Evolutionary conservation across 106 monocot species (phyloP).

Genomic region (Allium sativum): DNA sequence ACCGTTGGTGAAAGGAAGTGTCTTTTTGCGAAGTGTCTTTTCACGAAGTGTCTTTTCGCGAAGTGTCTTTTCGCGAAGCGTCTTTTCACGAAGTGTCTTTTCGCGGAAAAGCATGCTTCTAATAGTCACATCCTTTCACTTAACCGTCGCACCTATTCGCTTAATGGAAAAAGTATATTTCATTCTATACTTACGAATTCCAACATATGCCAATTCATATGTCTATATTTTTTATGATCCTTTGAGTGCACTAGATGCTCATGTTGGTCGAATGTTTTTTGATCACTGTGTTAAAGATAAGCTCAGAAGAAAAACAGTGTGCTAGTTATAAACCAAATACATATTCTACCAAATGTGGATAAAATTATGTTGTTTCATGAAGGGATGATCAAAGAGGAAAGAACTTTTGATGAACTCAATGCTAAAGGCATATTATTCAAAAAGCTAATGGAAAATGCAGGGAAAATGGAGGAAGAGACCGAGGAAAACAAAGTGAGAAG

Average conservation of each 20-base stretch:
- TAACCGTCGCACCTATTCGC: too few relatives aligned
- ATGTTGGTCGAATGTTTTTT: constrained; percentile 99
- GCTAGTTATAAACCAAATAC: constrained; percentile 96
- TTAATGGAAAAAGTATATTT: too few relatives aligned
- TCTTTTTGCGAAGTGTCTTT: too few relatives aligned
- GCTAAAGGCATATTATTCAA: constrained; percentile 58
- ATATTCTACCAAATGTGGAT: constrained; percentile 96
- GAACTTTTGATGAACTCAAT: constrained; percentile 90
- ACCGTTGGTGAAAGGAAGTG: too few relatives aligned
- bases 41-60: too few relatives aligned
- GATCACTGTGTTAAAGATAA: constrained; percentile 92
- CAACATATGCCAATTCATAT: constrained; percentile 93
- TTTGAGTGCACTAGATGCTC: constrained; percentile 97
- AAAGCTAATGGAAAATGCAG: constrained; percentile 99
- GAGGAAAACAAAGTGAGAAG: constrained; percentile 40
- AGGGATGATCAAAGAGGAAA: constrained; percentile 86
- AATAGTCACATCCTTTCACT: too few relatives aligned
- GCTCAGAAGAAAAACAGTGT: constrained; percentile 78
- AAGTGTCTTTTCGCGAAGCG: too few relatives aligned
- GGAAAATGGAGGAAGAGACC: constrained; percentile 85
- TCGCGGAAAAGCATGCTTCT: too few relatives aligned
- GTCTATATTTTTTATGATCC: constrained; percentile 99
- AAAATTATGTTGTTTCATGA: constrained; percentile 87
- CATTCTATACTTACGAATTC: too few relatives aligned
- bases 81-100: too few relatives aligned